Evolutionary conservation across 306 rosid species (phyloP), one percentile per base, ranked within the genome.

Genomic region (Adenanthera pavonina): DNA sequence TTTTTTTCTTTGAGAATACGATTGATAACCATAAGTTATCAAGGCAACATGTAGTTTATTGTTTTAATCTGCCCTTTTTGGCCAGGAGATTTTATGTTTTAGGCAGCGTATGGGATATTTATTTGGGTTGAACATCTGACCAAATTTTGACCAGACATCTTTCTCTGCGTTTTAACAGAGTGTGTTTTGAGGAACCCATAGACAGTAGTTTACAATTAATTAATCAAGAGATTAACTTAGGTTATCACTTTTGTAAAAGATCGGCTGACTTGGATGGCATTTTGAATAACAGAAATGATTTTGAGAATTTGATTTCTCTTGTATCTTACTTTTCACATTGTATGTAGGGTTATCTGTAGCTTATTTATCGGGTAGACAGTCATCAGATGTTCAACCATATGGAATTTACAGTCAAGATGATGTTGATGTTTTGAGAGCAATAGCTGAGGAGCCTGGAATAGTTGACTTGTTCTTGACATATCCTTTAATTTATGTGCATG

Each of bases 401-500:
- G 99, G 98, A 72, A 89, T 88, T 30, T 92, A 90, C 74, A 86
- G 85, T 54, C 89, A 95, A 86, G 98, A 95, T 46, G 99, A 95
- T 75, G 91, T 93, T 64, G 97, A 92, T 77, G 98, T 88, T 3
- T 81, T 95, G 90, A 86, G 97, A 38, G 98, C 99, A 20, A 90
- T 95, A 77, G 97, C 98, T 1, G 99, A 93, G 87, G 99, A 93
- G 49, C 96, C 94, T n/a, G 97, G 90, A 80, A 44, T 91, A 46
- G 44, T 91, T 16, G 99, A 93, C 83, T 66, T 95, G 76, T 92
- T 93, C 84, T 90, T 95, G 70, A 92, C 98, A 95, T 95, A 95
- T 95, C 98, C 99, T 92, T 89, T 41, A 57, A 80, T 49, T 74
- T 4, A 36, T 36, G 49, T 80, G 80, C 57, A 36, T 66, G 19